A percentile compares a stretch with the other conserved stretches of the same genome.
phyloP scores from a whole-genome alignment of 192 early-diverging fungal species.

The Gryganskiella cystojenkinii region DNA sequence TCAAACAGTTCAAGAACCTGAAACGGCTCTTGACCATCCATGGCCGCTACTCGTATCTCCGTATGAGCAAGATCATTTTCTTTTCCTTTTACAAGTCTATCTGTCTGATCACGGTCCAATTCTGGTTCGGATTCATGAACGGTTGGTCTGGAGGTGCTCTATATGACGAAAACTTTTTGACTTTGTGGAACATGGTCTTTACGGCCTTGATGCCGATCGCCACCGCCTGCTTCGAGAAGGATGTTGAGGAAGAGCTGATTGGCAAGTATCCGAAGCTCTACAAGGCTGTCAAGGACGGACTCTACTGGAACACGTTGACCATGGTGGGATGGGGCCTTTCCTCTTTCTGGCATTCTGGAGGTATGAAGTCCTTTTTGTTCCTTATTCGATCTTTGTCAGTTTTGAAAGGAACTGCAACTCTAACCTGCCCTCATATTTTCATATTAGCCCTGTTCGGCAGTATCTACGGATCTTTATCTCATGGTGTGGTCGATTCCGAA shows the following conservation, averaged over 20 bases:
- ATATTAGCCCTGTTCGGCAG: conserved; percentile 34
- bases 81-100: conserved; percentile 99
- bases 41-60: conserved; percentile 93
- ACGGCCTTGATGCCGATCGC: conserved; percentile 90
- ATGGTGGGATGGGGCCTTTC: conserved; percentile 50
- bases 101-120: conserved; percentile 93
- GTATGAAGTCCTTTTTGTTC: conserved; percentile 6
- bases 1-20: conserved; percentile 94
- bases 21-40: conserved; percentile 93
- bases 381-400: neutral
- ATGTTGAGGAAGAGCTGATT: conserved; percentile 84
- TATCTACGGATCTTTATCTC: conserved; percentile 27
- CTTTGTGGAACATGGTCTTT: conserved; percentile 92
- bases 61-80: conserved; percentile 93
- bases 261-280: conserved; percentile 97
- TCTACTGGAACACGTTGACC: conserved; percentile 48
- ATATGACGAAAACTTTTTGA: conserved; percentile 94
- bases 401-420: neutral
- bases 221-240: conserved; percentile 95
- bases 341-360: conserved; percentile 53
- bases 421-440: neutral
- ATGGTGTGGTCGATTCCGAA: conserved; percentile 16
- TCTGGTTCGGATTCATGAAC: conserved; percentile 93
- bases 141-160: conserved; percentile 93
- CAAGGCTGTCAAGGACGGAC: conserved; percentile 64